These are phyloP conservation scores for Lactarius akahatsu DNA, from an alignment of 768 basidiomycete species.

Conservation along the genomic window DNA sequence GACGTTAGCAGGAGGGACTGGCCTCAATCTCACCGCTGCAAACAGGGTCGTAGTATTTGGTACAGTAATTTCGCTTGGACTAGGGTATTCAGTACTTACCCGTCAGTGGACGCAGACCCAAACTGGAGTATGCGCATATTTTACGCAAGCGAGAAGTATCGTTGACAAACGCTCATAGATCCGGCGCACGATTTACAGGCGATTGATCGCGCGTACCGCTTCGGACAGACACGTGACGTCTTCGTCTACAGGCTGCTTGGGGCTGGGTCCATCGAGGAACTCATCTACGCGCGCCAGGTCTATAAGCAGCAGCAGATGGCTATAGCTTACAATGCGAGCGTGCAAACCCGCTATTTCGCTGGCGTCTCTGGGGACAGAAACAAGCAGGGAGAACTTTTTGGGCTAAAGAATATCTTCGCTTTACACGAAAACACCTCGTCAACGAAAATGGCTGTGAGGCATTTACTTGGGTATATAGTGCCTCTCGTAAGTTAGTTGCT, in stretches of 20 bases:
- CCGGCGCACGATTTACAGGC: conserved; percentile 94
- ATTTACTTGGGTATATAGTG: neutral
- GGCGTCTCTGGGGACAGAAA: conserved; percentile 77
- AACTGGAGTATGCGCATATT: conserved; percentile 78
- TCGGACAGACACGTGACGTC: conserved; percentile 86
- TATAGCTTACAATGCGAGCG: conserved; percentile 81
- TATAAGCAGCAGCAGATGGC: conserved; percentile 95
- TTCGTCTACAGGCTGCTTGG: conserved; percentile 80
- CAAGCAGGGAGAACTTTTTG: conserved; percentile 81
- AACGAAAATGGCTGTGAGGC: conserved; percentile 68
- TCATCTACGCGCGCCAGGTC: conserved; percentile 85
- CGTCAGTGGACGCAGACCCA: conserved; percentile 54
- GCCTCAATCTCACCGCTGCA: conserved; percentile 85
- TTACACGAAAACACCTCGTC: conserved; percentile 67
- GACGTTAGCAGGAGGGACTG: conserved; percentile 88
- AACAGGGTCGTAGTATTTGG: conserved; percentile 95
- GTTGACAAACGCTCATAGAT: conserved; percentile 47
- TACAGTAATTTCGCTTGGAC: conserved; percentile 31
- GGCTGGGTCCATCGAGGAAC: conserved; percentile 83
- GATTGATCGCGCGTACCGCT: conserved; percentile 84
- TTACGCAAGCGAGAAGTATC: neutral
- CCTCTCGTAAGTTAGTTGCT: neutral
- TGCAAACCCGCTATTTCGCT: conserved; percentile 81
- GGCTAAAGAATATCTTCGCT: conserved; percentile 81
- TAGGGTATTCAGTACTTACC: neutral